phyloP scores from a whole-genome alignment of 2,329 filamentous ascomycete species.

The Pyrenochaeta sp. region DNA sequence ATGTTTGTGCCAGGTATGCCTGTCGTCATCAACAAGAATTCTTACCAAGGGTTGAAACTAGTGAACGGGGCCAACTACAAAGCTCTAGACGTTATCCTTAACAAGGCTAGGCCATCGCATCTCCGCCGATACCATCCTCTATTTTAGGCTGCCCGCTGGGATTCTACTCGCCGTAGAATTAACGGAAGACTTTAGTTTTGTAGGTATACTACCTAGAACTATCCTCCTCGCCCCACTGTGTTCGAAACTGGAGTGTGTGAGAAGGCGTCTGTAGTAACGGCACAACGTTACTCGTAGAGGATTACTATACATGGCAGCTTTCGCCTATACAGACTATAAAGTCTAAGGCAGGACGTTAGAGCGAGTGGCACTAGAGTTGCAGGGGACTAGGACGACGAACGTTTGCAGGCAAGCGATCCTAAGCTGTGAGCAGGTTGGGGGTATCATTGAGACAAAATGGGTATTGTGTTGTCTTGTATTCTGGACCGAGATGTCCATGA shows the following conservation, averaged over 20 bases:
- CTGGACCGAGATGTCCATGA: too few species aligned
- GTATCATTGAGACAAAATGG: too few species aligned
- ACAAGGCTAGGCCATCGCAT: constrained; percentile 11
- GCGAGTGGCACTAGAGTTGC: constrained; percentile 8
- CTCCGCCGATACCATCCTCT: constrained; percentile 4
- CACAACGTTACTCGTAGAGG: constrained; percentile 7
- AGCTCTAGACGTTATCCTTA: constrained; percentile 6
- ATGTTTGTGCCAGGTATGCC: constrained; percentile 9
- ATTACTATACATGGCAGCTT: constrained; percentile 6
- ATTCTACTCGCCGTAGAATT: constrained; percentile 9
- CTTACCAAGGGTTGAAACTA: constrained; percentile 10
- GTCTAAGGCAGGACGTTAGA: constrained; percentile 9
- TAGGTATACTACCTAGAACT: constrained; percentile 8
- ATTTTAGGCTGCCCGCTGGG: constrained; percentile 1
- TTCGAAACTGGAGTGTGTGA: constrained; percentile 1
- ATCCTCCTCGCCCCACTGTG: constrained; percentile 10
- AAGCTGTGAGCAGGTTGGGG: too few species aligned
- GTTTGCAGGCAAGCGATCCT: constrained; percentile 1
- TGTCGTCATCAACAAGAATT: constrained; percentile 9
- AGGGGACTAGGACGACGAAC: constrained; percentile 5
- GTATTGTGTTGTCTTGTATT: too few species aligned
- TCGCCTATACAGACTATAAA: constrained; percentile 10
- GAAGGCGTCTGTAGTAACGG: not conserved
- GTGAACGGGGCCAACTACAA: constrained; percentile 9
- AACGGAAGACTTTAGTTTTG: constrained; percentile 8